These are phyloP conservation scores for Rosa rugosa DNA, from an alignment of 306 rosid species.

Conservation along the genomic window DNA sequence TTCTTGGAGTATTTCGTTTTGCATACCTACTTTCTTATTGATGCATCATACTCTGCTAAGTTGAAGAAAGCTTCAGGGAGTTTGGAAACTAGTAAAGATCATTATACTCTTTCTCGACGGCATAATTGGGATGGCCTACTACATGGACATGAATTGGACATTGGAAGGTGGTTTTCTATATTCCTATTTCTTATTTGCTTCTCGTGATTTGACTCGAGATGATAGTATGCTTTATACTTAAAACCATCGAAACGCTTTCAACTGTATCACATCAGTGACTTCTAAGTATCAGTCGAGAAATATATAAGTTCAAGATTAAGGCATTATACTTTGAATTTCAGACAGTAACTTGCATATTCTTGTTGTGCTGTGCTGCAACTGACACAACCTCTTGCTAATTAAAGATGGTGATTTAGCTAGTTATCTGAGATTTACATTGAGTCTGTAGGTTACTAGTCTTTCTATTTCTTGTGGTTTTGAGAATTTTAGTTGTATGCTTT, in stretches of 20 bases:
- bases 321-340: background rate
- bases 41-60: constrained; percentile 64
- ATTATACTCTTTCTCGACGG: constrained; percentile 30
- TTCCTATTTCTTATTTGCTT: background rate
- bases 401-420: background rate
- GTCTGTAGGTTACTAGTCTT: background rate
- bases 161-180: constrained; percentile 52
- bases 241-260: background rate
- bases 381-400: background rate
- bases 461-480: background rate
- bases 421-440: background rate
- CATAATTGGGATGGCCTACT: constrained; percentile 56
- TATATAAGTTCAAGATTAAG: background rate
- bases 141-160: constrained; percentile 46
- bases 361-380: background rate
- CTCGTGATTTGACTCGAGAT: background rate
- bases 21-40: constrained; percentile 92
- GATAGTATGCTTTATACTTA: background rate
- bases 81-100: constrained; percentile 41
- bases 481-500: background rate
- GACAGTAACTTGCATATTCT: background rate
- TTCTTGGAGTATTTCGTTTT: constrained; percentile 82
- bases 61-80: constrained; percentile 45
- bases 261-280: background rate
- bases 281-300: background rate